A percentile compares a stretch with the other conserved stretches of the same genome.
phyloP scores from a whole-genome alignment of 768 basidiomycete genomes.

The Lactarius quietus region DNA sequence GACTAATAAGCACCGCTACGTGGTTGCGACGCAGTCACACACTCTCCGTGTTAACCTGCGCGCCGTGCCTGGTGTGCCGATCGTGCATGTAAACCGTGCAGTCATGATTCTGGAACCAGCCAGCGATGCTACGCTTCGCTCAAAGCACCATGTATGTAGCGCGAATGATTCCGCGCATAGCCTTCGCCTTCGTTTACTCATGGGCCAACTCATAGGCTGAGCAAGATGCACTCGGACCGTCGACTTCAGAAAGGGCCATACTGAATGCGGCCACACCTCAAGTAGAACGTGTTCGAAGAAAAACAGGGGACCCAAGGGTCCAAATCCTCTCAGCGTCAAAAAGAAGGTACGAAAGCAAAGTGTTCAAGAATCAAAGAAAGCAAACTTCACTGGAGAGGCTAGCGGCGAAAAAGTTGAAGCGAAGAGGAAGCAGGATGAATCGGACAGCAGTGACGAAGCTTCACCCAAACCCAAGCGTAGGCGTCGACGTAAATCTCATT shows the following conservation, averaged over 20 bases:
- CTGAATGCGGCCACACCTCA: slow-evolving; percentile 35
- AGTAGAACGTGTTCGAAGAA: slow-evolving; percentile 48
- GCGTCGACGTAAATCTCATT: slow-evolving; percentile 26
- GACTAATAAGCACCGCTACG: slow-evolving; percentile 89
- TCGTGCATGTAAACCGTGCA: slow-evolving; percentile 87
- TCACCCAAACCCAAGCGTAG: slow-evolving; percentile 29
- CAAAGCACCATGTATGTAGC: slow-evolving; percentile 56
- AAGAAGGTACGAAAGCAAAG: slow-evolving; percentile 55
- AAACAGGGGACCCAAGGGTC: slow-evolving; percentile 72
- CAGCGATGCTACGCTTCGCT: slow-evolving; percentile 66
- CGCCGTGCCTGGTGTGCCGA: slow-evolving; percentile 75
- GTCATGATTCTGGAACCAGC: slow-evolving; percentile 94
- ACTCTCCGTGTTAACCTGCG: slow-evolving; percentile 68
- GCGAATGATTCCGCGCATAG: background rate
- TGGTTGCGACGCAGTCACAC: slow-evolving; percentile 80
- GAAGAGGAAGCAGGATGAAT: slow-evolving; percentile 33
- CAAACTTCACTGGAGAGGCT: slow-evolving; percentile 24
- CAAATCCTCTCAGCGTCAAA: slow-evolving; percentile 91
- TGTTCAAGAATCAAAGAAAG: background rate
- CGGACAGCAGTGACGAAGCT: slow-evolving; percentile 17
- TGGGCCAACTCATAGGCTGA: slow-evolving; percentile 48
- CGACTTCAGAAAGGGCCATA: slow-evolving; percentile 45
- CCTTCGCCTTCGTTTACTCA: background rate
- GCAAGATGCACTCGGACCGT: slow-evolving; percentile 53
- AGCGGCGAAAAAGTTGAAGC: slow-evolving; percentile 21